Evolutionary conservation across 169 alveolate species (phyloP).

Genomic region (Condylostoma magnum): DNA sequence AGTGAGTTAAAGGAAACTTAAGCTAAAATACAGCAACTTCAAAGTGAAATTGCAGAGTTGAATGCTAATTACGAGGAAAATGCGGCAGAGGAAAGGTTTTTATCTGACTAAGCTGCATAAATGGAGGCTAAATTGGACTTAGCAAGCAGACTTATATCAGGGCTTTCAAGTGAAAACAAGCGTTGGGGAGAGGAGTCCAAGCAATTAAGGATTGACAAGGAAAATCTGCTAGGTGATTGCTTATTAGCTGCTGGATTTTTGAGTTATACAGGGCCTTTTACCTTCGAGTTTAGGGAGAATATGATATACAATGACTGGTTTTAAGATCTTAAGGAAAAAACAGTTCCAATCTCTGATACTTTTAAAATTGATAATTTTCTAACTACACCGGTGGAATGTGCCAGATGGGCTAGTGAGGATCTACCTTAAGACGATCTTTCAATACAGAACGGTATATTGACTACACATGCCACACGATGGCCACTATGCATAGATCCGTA

Average conservation of each 20-base stretch:
- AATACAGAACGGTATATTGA: constrained; percentile 90
- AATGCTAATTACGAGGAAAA: constrained; percentile 80
- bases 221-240: constrained; percentile 90
- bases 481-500: constrained; percentile 95
- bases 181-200: constrained; percentile 89
- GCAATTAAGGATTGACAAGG: constrained; percentile 67
- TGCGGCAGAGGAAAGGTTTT: constrained; percentile 81
- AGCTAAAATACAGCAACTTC: constrained; percentile 75
- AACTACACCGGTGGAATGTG: constrained; percentile 87
- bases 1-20: constrained; percentile 82
- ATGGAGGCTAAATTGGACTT: constrained; percentile 87
- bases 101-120: constrained; percentile 79
- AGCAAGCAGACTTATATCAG: constrained; percentile 89
- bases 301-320: constrained; percentile 92
- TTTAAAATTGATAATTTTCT: constrained; percentile 86
- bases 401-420: constrained; percentile 92
- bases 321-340: constrained; percentile 60
- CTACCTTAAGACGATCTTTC: constrained; percentile 93
- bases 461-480: constrained; percentile 88
- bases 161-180: constrained; percentile 78
- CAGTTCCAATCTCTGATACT: constrained; percentile 75
- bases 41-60: constrained; percentile 78
- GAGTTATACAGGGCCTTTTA: constrained; percentile 92
- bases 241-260: constrained; percentile 88
- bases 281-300: constrained; percentile 81